Percentiles rank a stretch among this genome's conserved stretches.
These are phyloP conservation scores for Gonapodya sp. DNA, from an alignment of 192 early-diverging fungal genomes.

Conservation along the genomic window DNA sequence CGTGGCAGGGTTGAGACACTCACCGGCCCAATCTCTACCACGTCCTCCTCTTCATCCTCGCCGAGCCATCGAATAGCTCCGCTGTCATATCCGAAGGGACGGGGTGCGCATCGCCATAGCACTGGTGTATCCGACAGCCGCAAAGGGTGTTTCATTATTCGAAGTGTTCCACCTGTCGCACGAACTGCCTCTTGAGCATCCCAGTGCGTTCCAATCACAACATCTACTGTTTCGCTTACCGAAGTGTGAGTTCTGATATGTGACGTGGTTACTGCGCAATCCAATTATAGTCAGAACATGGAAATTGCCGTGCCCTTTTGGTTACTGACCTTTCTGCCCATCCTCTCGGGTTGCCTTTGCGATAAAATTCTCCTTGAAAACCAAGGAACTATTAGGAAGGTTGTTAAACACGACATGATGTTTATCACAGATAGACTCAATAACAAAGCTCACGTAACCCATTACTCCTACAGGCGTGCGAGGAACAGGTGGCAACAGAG, in stretches of 20 bases:
- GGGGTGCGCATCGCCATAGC: neutral
- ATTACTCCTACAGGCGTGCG: neutral
- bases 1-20: too few relatives aligned
- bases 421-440: too few relatives aligned
- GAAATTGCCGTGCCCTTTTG: neutral
- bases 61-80: neutral
- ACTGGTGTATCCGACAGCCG: neutral
- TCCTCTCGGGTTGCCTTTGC: neutral
- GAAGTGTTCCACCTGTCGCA: neutral
- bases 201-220: too few relatives aligned
- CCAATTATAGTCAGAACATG: neutral
- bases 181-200: too few relatives aligned
- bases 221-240: too few relatives aligned
- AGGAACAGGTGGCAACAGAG: too few relatives aligned
- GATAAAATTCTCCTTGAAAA: neutral
- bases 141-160: neutral
- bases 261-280: neutral
- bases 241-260: neutral
- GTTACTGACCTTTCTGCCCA: neutral
- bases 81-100: neutral
- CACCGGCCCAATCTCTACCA: neutral
- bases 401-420: too few relatives aligned
- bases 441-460: too few relatives aligned
- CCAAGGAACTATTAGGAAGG: slow-evolving; percentile 3
- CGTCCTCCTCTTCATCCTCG: neutral